Evolutionary conservation across 129 eudicot species (phyloP), one percentile per base, ranked within the genome.

Genomic region (Chrysanthemum lavandulifolium): DNA sequence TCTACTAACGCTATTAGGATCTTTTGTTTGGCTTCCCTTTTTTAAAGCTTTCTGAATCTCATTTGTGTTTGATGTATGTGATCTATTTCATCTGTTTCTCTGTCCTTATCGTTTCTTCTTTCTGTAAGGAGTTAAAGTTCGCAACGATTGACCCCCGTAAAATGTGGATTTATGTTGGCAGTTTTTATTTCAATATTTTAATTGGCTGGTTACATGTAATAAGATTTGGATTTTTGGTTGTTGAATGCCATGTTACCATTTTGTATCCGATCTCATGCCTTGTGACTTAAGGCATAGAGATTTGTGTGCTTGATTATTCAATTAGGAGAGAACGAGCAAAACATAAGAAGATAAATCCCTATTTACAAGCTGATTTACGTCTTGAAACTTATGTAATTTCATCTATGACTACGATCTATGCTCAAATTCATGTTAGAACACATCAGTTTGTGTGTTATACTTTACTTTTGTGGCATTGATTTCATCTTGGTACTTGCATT

Each of bases 1-100:
- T 51, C 29, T 60, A 63, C 75, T 76, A 68, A 77, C 64, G 64
- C 36, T 64, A 7, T 56, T 78, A 78, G 82, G 74, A 3, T 23
- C 33, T 66, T 51, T 14, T 53, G 31, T 57, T 55, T 54, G 45
- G 74, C 29, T 33, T 64, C 10, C 51, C 10, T 61, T 53, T 45
- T 61, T 59, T 43, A 3, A 55, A 40, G 65, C 27, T 27, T 65
- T 72, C 29, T 4, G 62, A 45, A 72, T 67, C 60, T 48, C 23
- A 0, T 27, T 65, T 48, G 2, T 25, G 8, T 56, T 63, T 55
- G 21, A 52, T 71, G 72, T 63, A 62, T 78, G 77, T 71, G 73
- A 78, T 63, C 27, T 63, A n/a, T 71, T 23, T 49, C 54, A 16
- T 68, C 43, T 67, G 14, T 56, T 56, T 49, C 23, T 48, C 36